Evolutionary conservation across 2,329 filamentous ascomycete species (phyloP).

Genomic region (Ascochyta koolunga): DNA sequence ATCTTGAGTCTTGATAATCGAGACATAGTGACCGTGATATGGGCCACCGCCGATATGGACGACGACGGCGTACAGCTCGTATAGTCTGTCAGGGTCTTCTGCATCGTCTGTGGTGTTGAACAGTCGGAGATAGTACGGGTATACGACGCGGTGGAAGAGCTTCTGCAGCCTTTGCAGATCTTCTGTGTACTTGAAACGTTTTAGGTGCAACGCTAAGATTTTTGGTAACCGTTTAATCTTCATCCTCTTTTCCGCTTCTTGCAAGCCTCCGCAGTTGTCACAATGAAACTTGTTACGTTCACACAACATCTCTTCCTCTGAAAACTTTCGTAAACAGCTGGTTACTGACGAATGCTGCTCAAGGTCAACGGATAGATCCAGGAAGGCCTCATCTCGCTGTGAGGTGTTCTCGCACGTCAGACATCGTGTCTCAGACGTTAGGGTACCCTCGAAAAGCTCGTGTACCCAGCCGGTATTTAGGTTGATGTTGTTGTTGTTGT

Average conservation of each 20-base stretch:
- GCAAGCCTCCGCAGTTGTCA: constrained; percentile 92
- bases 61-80: constrained; percentile 96
- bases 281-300: constrained; percentile 99
- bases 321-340: constrained; percentile 93
- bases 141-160: constrained; percentile 94
- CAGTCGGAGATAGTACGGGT: constrained; percentile 93
- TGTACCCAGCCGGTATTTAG: constrained; percentile 80
- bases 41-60: constrained; percentile 97
- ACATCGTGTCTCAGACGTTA: constrained; percentile 96
- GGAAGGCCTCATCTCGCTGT: constrained; percentile 91
- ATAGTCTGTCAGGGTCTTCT: constrained; percentile 88
- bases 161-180: constrained; percentile 93
- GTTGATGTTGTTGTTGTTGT: not conserved
- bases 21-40: constrained; percentile 97
- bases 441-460: constrained; percentile 91
- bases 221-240: constrained; percentile 95
- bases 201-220: constrained; percentile 89
- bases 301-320: constrained; percentile 95
- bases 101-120: constrained; percentile 98
- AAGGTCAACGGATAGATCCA: constrained; percentile 94
- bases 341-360: constrained; percentile 96
- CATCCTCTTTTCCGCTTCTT: constrained; percentile 99
- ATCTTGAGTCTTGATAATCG: constrained; percentile 96
- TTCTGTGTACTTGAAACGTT: constrained; percentile 98
- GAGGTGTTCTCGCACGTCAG: constrained; percentile 95